A percentile compares a stretch with the other conserved stretches of the same genome.
Evolutionary conservation across 768 basidiomycete species (phyloP).

Genomic region (Leccinum broughii): DNA sequence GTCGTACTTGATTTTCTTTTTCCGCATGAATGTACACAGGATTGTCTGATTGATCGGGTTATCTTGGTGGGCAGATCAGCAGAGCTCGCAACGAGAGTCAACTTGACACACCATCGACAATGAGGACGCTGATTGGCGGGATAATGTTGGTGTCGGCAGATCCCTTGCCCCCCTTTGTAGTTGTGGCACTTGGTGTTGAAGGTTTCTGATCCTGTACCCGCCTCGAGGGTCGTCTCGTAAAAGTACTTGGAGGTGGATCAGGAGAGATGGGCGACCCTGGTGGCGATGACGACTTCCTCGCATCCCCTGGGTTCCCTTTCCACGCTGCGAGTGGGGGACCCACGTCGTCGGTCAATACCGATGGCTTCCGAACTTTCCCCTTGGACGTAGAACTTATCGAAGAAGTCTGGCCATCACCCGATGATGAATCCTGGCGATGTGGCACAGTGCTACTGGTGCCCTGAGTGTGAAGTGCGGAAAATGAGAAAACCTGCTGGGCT

Average conservation of each 20-base stretch:
- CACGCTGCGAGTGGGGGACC: slow-evolving; percentile 16
- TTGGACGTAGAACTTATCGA: slow-evolving; percentile 13
- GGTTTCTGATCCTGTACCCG: slow-evolving; percentile 34
- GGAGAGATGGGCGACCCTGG: slow-evolving; percentile 34
- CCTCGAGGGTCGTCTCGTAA: slow-evolving; percentile 32
- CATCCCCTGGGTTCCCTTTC: slow-evolving; percentile 30
- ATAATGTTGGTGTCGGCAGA: slow-evolving; percentile 70
- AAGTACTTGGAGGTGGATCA: slow-evolving; percentile 24
- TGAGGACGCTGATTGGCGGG: slow-evolving; percentile 96
- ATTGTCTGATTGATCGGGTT: slow-evolving; percentile 99
- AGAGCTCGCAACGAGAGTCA: background rate
- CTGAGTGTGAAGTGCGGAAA: slow-evolving; percentile 30
- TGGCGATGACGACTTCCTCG: slow-evolving; percentile 35
- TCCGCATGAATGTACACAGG: slow-evolving; percentile 94
- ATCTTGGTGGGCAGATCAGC: slow-evolving; percentile 52
- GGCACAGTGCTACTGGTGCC: slow-evolving; percentile 13
- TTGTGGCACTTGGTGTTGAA: slow-evolving; percentile 27
- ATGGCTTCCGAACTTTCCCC: slow-evolving; percentile 31
- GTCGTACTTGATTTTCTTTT: slow-evolving; percentile 94
- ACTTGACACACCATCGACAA: slow-evolving; percentile 84
- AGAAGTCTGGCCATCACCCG: slow-evolving; percentile 19
- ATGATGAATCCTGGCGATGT: slow-evolving; percentile 27
- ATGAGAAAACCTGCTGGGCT: slow-evolving; percentile 27
- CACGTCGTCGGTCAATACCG: slow-evolving; percentile 32
- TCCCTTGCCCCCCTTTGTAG: slow-evolving; percentile 52